Conservation (phyloP, 192 early-diverging fungal genomes). For the Rhizophagus sp. region DNA sequence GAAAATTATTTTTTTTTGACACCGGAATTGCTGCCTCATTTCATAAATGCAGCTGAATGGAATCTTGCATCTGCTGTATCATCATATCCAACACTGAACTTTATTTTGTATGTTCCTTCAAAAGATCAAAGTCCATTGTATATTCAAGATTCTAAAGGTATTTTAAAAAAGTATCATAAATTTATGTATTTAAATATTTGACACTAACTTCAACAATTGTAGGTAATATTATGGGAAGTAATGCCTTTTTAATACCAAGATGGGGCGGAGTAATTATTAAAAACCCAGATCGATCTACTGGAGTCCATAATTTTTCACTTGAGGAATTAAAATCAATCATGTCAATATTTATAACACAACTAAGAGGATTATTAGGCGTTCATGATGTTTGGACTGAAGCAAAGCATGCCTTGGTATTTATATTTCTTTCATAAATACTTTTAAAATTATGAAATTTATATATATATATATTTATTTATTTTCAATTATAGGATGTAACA, state of each 20-base stretch:
- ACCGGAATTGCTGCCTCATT: constrained; percentile 77
- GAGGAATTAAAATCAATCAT: constrained; percentile 72
- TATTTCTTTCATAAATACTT: background rate
- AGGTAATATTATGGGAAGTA: constrained; percentile 54
- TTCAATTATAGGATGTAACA: constrained; percentile 13
- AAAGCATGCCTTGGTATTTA: background rate
- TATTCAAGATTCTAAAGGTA: constrained; percentile 60
- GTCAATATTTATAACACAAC: constrained; percentile 78
- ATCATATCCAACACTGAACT: constrained; percentile 80
- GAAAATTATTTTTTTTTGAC: constrained; percentile 59
- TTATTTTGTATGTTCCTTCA: constrained; percentile 86
- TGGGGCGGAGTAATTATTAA: constrained; percentile 92
- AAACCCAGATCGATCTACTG: constrained; percentile 52
- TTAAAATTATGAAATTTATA: background rate
- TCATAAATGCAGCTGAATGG: constrained; percentile 97
- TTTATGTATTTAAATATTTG: background rate
- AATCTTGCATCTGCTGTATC: constrained; percentile 89
- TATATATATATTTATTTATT: background rate
- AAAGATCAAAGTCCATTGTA: constrained; percentile 66
- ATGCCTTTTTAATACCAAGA: constrained; percentile 89
- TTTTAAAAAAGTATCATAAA: background rate
- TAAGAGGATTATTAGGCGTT: constrained; percentile 84
- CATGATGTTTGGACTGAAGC: constrained; percentile 44
- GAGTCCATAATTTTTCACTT: constrained; percentile 34
- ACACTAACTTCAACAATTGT: background rate